These are phyloP conservation scores for Colletotrichum tropicicola DNA, from an alignment of 2,329 filamentous ascomycete species.

Conservation along the genomic window DNA sequence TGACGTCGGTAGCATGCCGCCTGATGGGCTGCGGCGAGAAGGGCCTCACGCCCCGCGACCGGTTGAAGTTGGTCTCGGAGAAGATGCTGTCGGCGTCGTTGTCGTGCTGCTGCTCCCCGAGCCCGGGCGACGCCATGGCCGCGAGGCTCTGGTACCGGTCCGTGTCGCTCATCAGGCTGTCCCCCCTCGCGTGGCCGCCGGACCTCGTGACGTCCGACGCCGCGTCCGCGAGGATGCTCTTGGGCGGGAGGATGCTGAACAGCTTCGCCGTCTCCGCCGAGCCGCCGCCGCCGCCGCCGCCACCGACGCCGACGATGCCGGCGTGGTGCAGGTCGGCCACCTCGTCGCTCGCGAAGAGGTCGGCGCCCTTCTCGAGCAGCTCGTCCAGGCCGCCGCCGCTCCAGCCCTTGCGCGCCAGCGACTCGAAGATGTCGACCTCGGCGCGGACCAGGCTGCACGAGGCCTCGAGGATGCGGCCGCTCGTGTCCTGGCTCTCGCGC, in stretches of 20 bases:
- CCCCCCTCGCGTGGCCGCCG: slow-evolving; percentile 53
- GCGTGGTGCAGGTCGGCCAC: slow-evolving; percentile 34
- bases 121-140: slow-evolving; percentile 46
- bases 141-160: slow-evolving; percentile 68
- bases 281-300: slow-evolving; percentile 43
- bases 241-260: slow-evolving; percentile 71
- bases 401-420: slow-evolving; percentile 73
- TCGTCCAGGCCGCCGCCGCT: slow-evolving; percentile 73
- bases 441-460: slow-evolving; percentile 72
- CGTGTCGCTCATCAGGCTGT: slow-evolving; percentile 63
- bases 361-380: slow-evolving; percentile 69
- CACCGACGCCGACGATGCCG: slow-evolving; percentile 39
- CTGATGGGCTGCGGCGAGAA: slow-evolving; percentile 67
- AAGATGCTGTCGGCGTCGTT: slow-evolving; percentile 56
- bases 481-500: slow-evolving; percentile 72
- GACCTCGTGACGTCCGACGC: slow-evolving; percentile 47
- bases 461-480: slow-evolving; percentile 68
- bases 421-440: slow-evolving; percentile 76
- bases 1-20: slow-evolving; percentile 50
- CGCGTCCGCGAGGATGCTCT: slow-evolving; percentile 68
- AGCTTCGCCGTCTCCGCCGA: slow-evolving; percentile 54
- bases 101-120: slow-evolving; percentile 26
- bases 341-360: slow-evolving; percentile 63
- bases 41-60: slow-evolving; percentile 62
- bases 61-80: slow-evolving; percentile 59